A percentile compares a stretch with the other conserved stretches of the same genome.
phyloP scores from a whole-genome alignment of 1,284 basidiomycete genomes.

The Tilletia walkeri region DNA sequence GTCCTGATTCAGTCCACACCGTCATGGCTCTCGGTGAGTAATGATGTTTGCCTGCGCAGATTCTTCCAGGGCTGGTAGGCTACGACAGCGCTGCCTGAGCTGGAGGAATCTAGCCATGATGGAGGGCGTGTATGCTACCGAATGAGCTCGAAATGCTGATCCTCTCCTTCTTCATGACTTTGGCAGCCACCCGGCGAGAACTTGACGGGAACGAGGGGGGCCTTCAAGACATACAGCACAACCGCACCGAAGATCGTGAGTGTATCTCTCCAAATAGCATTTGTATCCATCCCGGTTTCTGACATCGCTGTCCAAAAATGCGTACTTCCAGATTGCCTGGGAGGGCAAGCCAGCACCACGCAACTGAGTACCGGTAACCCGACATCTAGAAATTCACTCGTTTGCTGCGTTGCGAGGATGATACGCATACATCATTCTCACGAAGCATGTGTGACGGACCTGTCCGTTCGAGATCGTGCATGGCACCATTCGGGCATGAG shows the following conservation, averaged over 20 bases:
- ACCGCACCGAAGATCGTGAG: slow-evolving; percentile 47
- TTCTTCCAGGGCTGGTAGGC: too few species aligned
- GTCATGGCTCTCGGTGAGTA: slow-evolving; percentile 13
- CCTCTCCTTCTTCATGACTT: slow-evolving; percentile 4
- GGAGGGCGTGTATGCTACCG: too few species aligned
- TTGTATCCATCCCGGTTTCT: not conserved
- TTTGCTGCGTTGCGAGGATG: too few species aligned
- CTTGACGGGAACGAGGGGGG: slow-evolving; percentile 49
- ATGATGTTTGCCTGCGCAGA: not conserved
- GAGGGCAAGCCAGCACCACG: slow-evolving; percentile 14
- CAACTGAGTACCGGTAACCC: not conserved
- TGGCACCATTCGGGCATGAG: too few species aligned
- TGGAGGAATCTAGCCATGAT: too few species aligned
- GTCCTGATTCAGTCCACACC: slow-evolving; percentile 17
- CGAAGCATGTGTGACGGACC: too few species aligned
- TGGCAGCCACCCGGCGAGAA: slow-evolving; percentile 37
- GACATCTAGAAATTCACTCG: too few species aligned
- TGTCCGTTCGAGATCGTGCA: too few species aligned
- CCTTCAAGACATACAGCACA: slow-evolving; percentile 51
- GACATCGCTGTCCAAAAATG: too few species aligned
- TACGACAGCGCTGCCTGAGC: too few species aligned
- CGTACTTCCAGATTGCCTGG: not conserved
- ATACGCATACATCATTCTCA: too few species aligned
- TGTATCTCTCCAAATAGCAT: not conserved
- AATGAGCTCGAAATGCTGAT: not conserved